Evolutionary conservation across 306 rosid genomes (phyloP), one percentile per base, ranked within the genome.

Genomic region (Trifolium pratense): DNA sequence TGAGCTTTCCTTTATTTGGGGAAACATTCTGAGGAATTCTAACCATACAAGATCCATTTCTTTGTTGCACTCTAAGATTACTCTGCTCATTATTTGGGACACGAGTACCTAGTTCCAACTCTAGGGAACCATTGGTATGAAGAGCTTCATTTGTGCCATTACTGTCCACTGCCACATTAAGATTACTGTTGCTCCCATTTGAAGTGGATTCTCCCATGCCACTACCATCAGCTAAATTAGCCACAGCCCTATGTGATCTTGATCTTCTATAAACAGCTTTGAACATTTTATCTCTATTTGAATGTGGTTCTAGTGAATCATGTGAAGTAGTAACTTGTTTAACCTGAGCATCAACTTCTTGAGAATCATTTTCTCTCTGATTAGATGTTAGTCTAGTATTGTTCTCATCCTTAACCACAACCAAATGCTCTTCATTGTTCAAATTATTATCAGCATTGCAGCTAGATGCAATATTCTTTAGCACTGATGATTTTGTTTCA

Each of bases 221-320:
- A 74, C 85, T 75, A 67, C 81, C 81, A 65, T 80, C 84, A 75
- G 82, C 88, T 62, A 79, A 9, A 80, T 79, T 86, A 79, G 73
- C 45, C 77, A 65, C 83, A 53, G 86, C 84, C 78, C 70, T 92
- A 62, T 87, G 87, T 34, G 93, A 80, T 62, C 84, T 91, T 46
- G 91, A 75, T 80, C 99, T 89, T 76, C 80, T 84, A 79, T 95
- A 95, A 75, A 90, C 97, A 61, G 90, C 93, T 79, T 76, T 86
- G 68, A 70, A 92, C 97, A 86, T 87, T 87, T 83, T 90, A 80
- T 91, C 88, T 71, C 81, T 79, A 46, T 62, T 68, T 37, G 77
- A 65, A 62, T 52, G 82, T 73, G 88, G 81, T 73, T 84, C 87
- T 21, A 34, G 74, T 40, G 80, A 75, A 78, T 78, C 87, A 75